Base-by-base conservation (phyloP, 1,284 basidiomycete genomes). In the Fomitopsis betulina region DNA sequence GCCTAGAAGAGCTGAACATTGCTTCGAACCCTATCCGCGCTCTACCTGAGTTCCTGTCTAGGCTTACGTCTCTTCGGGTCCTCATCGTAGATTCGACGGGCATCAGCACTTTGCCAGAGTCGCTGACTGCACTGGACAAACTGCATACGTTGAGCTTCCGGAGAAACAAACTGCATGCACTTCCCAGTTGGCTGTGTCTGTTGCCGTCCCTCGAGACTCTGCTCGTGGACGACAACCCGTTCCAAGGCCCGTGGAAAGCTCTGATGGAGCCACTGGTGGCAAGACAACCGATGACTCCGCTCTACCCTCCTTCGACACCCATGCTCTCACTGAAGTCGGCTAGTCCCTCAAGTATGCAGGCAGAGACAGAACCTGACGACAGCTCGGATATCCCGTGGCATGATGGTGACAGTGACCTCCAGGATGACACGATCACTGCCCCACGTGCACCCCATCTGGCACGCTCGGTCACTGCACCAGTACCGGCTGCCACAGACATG, bases 131-230 rank as follows among this genome's bases (percentile, higher is more conserved):
- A 56, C 78, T 94, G 19, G 83, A 86, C 67, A 84, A 84, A 63
- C 78, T 97, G 54, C 92, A 95, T 69, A 93, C 93, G 5, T 81
- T 98, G 59, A 94, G 93, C 69, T 78, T 96, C 52, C 86, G 95
- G 58, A 79, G 88, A 67, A 99, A 99, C 75, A 89, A 89, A 68
- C 79, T 99, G 67, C 82, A 92, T 64, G 84, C 88, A n/a, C 80
- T 99, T 32, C 96, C 96, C 3, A 86, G 90, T 61, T 99, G 97
- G 96, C 79, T 99, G 45, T 93, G 92, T 70, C 83, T 91, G 35
- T 80, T 99, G 33, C 80, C 85, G 19, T 83, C 84, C 40, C 80
- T 99, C 52, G 93, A 96, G 72, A 89, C 88, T 5, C 79, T 99
- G 2, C 88, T 90, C 62, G 84, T 99, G 32, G 96, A 98, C 65